Evolutionary conservation across 169 alveolate species (phyloP), one percentile per base, ranked within the genome.

Genomic region (Eimeria mitis): DNA sequence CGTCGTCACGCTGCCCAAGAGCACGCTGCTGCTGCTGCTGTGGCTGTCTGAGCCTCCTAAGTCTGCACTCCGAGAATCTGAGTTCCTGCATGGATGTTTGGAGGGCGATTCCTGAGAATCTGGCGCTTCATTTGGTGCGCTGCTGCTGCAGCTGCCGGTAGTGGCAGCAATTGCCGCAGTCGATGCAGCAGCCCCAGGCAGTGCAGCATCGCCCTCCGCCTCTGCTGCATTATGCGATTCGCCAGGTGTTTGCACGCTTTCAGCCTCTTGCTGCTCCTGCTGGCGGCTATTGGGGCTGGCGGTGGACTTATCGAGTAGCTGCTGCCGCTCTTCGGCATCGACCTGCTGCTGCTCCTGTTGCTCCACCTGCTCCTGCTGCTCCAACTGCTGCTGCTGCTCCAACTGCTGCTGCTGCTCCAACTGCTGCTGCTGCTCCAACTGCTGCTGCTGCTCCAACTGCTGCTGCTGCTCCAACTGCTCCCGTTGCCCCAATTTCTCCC

Each of bases 61-160:
- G 34, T 70, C 92, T 63, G 92, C 92, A 34, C 81, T 71, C 56
- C 31, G 63, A 19, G 92, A 28, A 31, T 59, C 83, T 40, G 92
- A 83, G 25, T 52, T 23, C 37, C 25, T 83, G 75, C 52, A 4
- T 34, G 76, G 3, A 21, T 83, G 54, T 37, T 54, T 54, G 54
- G 25, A 37, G 73, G 76, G 68, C 34, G 73, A 9, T 56, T 49
- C 70, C 42, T 31, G 59, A 49, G 59, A 54, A 56, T 23, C 16
- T 37, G 75, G 31, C 34, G 76, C 59, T 40, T 83, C 90, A 23
- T 76, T 52, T 19, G 21, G 73, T 16, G 49, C 47, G 47, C 73
- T 83, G 63, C 79, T 63, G 92, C 81, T 87, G 81, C 81, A 3
- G 92, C 92, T 19, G 92, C 79, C 44, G 81, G 65, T 63, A 34